These are phyloP conservation scores for Mrakia frigida DNA, from an alignment of 768 basidiomycete species.

Conservation along the genomic window DNA sequence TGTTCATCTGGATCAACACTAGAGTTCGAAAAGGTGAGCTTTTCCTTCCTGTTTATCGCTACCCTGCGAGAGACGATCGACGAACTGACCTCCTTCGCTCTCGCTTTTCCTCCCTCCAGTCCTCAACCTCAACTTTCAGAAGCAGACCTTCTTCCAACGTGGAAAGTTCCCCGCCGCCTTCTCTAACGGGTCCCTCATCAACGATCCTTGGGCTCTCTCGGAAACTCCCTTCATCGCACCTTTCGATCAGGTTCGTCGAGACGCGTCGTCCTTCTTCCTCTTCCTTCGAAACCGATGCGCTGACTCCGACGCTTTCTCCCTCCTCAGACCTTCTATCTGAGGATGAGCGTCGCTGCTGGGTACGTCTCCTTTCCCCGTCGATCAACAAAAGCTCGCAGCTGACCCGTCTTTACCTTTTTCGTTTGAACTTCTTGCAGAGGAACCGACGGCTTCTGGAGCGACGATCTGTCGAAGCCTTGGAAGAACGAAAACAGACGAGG, in stretches of 20 bases:
- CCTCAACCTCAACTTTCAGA: slow-evolving; percentile 2
- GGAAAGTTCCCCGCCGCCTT: slow-evolving; percentile 22
- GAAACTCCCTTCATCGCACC: slow-evolving; percentile 11
- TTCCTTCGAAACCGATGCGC: neutral
- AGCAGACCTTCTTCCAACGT: slow-evolving; percentile 11
- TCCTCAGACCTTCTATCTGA: slow-evolving; percentile 9
- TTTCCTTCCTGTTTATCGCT: neutral
- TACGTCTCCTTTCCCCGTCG: neutral
- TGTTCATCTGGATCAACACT: slow-evolving; percentile 23
- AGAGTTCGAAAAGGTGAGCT: neutral
- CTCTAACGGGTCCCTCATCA: slow-evolving; percentile 26
- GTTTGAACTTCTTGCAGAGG: neutral
- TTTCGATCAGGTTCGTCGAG: slow-evolving; percentile 13
- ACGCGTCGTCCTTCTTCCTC: neutral
- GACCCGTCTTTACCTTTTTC: neutral
- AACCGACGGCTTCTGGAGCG: slow-evolving; percentile 14
- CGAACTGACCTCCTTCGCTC: neutral
- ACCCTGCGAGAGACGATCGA: neutral
- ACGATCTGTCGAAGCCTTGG: slow-evolving; percentile 20
- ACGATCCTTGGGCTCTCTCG: slow-evolving; percentile 14
- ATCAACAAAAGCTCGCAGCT: neutral
- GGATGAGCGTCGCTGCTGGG: neutral
- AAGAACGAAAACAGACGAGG: slow-evolving; percentile 23
- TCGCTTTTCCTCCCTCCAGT: neutral
- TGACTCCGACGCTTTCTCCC: neutral